Conservation (phyloP, 768 basidiomycete species). For the Galerina marginata region DNA sequence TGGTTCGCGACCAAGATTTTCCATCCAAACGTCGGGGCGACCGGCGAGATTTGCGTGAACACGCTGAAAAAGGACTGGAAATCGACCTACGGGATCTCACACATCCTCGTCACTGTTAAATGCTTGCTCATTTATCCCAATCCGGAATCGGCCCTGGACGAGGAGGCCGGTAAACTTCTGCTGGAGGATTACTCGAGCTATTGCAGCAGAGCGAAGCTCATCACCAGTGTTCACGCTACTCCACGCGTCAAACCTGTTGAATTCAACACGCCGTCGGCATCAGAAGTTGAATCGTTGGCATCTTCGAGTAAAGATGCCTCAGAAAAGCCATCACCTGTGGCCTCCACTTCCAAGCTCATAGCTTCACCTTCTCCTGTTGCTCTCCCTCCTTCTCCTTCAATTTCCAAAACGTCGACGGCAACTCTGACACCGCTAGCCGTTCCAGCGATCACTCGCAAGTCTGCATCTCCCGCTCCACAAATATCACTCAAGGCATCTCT, state of each 20-base stretch:
- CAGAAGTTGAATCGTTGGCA: constrained; percentile 23
- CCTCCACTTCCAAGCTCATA: constrained; percentile 34
- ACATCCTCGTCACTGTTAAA: constrained; percentile 92
- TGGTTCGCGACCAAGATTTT: constrained; percentile 95
- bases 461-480: constrained; percentile 48
- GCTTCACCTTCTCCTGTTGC: constrained; percentile 28
- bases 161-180: constrained; percentile 92
- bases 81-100: constrained; percentile 85
- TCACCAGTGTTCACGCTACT: constrained; percentile 91
- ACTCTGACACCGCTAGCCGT: constrained; percentile 40
- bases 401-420: constrained; percentile 27
- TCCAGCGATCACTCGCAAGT: constrained; percentile 50
- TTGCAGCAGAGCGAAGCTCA: constrained; percentile 83
- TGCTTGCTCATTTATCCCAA: constrained; percentile 97
- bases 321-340: constrained; percentile 29
- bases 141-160: constrained; percentile 94
- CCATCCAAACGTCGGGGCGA: constrained; percentile 91
- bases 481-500: constrained; percentile 46
- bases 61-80: constrained; percentile 99
- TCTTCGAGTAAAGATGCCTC: constrained; percentile 26
- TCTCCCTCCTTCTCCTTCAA: constrained; percentile 24
- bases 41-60: constrained; percentile 96
- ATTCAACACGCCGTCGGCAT: constrained; percentile 56
- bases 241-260: constrained; percentile 76
- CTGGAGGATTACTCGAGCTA: constrained; percentile 91